Percentiles rank a stretch among this genome's conserved stretches.
Evolutionary conservation across 2,329 filamentous ascomycete genomes (phyloP).

Genomic region (Ceratocystis albifundus): DNA sequence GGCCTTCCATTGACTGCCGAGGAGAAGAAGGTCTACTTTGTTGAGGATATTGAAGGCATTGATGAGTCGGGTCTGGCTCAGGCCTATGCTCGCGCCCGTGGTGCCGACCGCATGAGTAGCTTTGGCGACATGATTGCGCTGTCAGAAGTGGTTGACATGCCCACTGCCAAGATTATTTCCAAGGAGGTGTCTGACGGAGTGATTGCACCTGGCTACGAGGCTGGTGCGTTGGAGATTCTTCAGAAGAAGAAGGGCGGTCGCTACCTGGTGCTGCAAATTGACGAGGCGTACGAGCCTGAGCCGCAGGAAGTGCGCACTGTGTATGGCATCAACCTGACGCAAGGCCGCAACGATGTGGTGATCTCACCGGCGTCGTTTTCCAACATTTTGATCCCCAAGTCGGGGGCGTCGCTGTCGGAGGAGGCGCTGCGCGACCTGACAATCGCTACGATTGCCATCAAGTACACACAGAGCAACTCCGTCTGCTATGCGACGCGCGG

Average conservation of each 20-base stretch:
- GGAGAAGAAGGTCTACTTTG: conserved; percentile 97
- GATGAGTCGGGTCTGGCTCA: conserved; percentile 78
- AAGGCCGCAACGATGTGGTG: conserved; percentile 84
- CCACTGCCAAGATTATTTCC: conserved; percentile 94
- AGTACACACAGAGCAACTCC: conserved; percentile 98
- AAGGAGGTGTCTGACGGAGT: conserved; percentile 97
- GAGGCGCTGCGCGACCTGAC: conserved; percentile 79
- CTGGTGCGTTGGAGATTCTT: conserved; percentile 77
- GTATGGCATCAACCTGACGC: conserved; percentile 77
- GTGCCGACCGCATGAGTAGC: conserved; percentile 96
- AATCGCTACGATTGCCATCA: conserved; percentile 90
- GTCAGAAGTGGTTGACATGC: conserved; percentile 77
- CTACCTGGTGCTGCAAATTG: conserved; percentile 92
- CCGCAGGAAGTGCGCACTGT: conserved; percentile 77
- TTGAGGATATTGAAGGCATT: conserved; percentile 84
- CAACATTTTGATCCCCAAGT: conserved; percentile 77
- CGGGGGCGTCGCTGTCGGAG: conserved; percentile 59
- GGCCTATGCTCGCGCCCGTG: conserved; percentile 88
- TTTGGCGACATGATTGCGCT: conserved; percentile 95
- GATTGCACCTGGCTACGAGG: conserved; percentile 76
- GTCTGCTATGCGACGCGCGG: conserved; percentile 95
- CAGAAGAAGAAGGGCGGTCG: conserved; percentile 98
- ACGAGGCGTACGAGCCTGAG: conserved; percentile 70
- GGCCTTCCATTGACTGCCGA: conserved; percentile 74
- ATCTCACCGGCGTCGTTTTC: conserved; percentile 79